Evolutionary conservation across 129 eudicot genomes (phyloP).

Genomic region (Gnaphalium uliginosum): DNA sequence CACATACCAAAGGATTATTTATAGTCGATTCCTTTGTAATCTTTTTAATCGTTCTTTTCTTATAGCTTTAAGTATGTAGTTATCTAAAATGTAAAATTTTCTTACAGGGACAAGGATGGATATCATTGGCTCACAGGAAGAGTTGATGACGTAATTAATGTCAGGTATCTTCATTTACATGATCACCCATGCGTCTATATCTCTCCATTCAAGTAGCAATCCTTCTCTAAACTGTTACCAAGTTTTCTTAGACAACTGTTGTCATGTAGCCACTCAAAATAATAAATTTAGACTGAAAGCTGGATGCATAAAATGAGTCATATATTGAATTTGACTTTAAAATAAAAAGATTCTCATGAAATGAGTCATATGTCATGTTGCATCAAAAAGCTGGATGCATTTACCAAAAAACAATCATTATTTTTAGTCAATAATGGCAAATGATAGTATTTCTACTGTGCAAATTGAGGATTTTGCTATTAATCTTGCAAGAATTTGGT

Average conservation of each 20-base stretch:
- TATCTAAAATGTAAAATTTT: background rate
- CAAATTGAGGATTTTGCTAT: too few species aligned
- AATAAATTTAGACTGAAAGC: background rate
- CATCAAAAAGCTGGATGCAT: conserved; percentile 12
- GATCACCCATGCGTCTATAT: background rate
- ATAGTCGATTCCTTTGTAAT: background rate
- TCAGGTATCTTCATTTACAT: conserved; percentile 52
- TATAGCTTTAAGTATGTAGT: conserved; percentile 3
- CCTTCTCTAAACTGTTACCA: background rate
- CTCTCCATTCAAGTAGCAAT: background rate
- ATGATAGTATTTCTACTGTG: too few species aligned
- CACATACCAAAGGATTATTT: background rate
- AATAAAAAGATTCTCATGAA: too few species aligned
- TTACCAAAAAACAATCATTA: background rate
- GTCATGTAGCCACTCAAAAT: background rate
- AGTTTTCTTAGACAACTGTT: conserved; percentile 1
- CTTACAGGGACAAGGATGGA: conserved; percentile 83
- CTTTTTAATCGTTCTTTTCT: background rate
- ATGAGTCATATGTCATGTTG: background rate
- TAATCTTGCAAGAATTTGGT: too few species aligned
- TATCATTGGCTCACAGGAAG: conserved; percentile 96
- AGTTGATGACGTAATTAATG: conserved; percentile 94
- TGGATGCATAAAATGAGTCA: conserved; percentile 15
- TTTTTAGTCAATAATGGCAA: background rate
- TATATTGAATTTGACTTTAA: background rate